Percentiles rank a stretch among this genome's conserved stretches.
Evolutionary conservation across 306 rosid genomes (phyloP).

Genomic region (Corylus avellana): DNA sequence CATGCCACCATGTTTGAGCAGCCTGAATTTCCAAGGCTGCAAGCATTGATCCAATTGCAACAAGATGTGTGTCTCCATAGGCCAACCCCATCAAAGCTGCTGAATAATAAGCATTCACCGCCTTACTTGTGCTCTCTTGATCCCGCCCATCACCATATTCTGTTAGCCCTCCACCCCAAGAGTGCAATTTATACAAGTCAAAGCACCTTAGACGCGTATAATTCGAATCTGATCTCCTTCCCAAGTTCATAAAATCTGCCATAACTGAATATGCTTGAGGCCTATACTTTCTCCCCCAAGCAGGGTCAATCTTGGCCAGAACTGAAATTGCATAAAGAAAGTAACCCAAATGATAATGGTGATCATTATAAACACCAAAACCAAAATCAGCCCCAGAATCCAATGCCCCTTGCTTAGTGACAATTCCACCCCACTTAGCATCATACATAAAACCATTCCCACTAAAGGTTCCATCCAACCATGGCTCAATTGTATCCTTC

Average conservation of each 20-base stretch:
- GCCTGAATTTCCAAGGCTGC: constrained; percentile 65
- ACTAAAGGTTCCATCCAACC: constrained; percentile 73
- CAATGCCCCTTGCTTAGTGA: constrained; percentile 26
- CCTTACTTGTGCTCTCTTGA: constrained; percentile 89
- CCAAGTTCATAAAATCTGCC: constrained; percentile 66
- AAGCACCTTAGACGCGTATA: constrained; percentile 78
- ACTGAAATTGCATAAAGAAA: constrained; percentile 32
- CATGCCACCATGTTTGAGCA: constrained; percentile 87
- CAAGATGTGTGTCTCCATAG: constrained; percentile 62
- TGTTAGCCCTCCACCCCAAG: constrained; percentile 91
- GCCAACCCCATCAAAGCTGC: constrained; percentile 81
- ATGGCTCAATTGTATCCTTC: constrained; percentile 72
- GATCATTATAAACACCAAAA: no score
- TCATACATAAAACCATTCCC: constrained; percentile 80
- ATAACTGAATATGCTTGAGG: constrained; percentile 65
- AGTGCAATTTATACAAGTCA: constrained; percentile 68
- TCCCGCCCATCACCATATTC: constrained; percentile 84
- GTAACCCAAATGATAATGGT: no score
- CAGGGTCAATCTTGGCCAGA: constrained; percentile 71
- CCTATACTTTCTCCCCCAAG: constrained; percentile 73
- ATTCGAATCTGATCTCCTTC: constrained; percentile 31
- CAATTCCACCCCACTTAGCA: constrained; percentile 76
- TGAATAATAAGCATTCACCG: constrained; percentile 76
- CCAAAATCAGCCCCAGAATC: no score
- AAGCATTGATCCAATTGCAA: constrained; percentile 60